Evolutionary conservation across 345 rosid species (phyloP), one percentile per base, ranked within the genome.

Genomic region (Eutrema japonicum): DNA sequence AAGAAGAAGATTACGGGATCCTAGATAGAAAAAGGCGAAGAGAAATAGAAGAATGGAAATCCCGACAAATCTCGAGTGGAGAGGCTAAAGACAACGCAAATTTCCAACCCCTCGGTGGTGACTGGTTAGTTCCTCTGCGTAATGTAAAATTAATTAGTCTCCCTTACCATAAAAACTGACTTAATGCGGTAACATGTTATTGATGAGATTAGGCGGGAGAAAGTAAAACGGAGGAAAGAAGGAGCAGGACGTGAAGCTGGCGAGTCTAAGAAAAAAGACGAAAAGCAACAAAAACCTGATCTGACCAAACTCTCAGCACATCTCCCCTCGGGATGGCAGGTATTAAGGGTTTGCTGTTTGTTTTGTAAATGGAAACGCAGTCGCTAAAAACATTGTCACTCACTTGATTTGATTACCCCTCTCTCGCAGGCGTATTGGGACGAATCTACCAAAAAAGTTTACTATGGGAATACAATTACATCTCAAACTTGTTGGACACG

Each of bases 21-120:
- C 54, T 92, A 35, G 96, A 95, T 73, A 95, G 59, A 65, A 95
- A 95, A 82, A 86, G 96, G 33, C 86, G 82, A 67, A 82, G 89
- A 72, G 96, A 88, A 83, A 92, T 95, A 42, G 91, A 90, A 87
- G 96, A 85, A 77, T 95, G 97, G 99, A 88, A 50, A 68, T 86
- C 88, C 9, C 83, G 87, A 73, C 97, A 95, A 78, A 89, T 92
- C 46, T 91, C 96, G 3, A 95, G 94, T 68, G 92, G 98, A 76
- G 99, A 92, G 81, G 96, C 96, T 62, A 86, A 80, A 81, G 92
- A 86, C 68, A 95, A 95, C 66, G 99, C 99, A 13, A 92, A 95
- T 84, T 95, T 95, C 81, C 99, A 95, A 82, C 97, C 99, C 35
- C 78, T 95, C 14, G 94, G 96, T 47, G 94, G 98, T 47, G 98